These are phyloP conservation scores for Apiotrichum veenhuisii DNA, from an alignment of 1,284 basidiomycete species.

Conservation along the genomic window DNA sequence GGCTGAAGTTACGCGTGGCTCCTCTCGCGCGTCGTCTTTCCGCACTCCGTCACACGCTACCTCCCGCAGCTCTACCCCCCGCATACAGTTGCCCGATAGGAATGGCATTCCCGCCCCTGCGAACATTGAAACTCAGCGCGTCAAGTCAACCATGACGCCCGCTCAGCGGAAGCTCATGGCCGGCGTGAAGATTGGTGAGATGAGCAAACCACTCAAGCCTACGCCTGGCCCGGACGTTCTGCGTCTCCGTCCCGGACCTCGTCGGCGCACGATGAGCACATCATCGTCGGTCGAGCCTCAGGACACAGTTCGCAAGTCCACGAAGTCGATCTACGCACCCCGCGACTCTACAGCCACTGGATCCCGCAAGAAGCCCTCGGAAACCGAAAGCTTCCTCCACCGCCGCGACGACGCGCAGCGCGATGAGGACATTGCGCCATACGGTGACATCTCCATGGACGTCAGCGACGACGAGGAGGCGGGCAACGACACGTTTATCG, in stretches of 20 bases:
- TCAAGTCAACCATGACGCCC: neutral
- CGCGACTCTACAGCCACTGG: neutral
- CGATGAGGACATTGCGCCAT: neutral
- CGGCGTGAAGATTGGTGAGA: neutral
- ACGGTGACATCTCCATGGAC: neutral
- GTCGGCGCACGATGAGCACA: neutral
- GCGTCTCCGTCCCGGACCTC: neutral
- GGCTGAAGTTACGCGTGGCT: neutral
- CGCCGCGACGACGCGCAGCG: neutral
- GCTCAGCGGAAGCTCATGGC: neutral
- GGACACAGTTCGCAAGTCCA: neutral
- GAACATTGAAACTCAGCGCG: neutral
- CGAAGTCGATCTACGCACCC: neutral
- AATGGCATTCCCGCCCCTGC: neutral
- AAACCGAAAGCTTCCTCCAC: neutral
- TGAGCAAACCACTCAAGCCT: neutral
- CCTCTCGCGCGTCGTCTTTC: too few species aligned
- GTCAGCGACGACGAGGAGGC: constrained; percentile 7
- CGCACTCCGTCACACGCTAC: too few species aligned
- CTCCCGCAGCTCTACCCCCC: too few species aligned
- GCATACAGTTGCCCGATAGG: too few species aligned
- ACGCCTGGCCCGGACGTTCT: constrained; percentile 10
- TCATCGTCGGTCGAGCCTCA: too few species aligned
- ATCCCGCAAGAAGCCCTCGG: neutral
- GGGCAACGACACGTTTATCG: constrained; percentile 15